phyloP scores from a whole-genome alignment of 257 asterid genomes.

The Solanum chaucha region DNA sequence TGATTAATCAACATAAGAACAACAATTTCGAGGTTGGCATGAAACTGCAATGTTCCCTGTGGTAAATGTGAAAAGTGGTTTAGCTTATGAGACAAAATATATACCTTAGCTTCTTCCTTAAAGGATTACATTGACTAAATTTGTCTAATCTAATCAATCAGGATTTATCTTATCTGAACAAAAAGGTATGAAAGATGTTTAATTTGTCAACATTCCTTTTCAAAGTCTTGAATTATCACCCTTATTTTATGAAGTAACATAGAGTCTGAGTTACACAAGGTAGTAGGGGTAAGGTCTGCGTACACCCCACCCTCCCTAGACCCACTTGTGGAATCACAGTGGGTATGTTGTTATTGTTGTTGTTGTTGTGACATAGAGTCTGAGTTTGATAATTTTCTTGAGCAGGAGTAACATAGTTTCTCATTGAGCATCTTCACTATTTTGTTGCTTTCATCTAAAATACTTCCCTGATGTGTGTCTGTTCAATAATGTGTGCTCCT shows the following conservation, averaged over 20 bases:
- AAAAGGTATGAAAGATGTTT: neutral
- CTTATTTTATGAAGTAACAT: neutral
- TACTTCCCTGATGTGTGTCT: neutral
- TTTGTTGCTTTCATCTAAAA: neutral
- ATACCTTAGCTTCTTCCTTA: neutral
- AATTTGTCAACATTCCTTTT: neutral
- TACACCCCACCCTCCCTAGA: neutral
- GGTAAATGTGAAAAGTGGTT: neutral
- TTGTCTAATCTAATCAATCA: neutral
- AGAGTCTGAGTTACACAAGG: neutral
- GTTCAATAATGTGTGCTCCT: neutral
- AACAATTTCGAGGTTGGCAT: neutral
- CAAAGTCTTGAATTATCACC: neutral
- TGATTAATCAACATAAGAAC: neutral
- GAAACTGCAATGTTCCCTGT: neutral
- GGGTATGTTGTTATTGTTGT: neutral
- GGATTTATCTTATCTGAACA: neutral
- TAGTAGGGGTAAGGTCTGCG: neutral
- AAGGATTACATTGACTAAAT: neutral
- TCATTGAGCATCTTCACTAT: neutral
- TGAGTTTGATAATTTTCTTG: neutral
- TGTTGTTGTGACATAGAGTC: neutral
- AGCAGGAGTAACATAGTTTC: neutral
- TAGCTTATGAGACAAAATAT: neutral
- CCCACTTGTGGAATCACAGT: neutral